Evolutionary conservation across 495 filamentous ascomycete species (phyloP), one percentile per base, ranked within the genome.

Genomic region (Penicillium ochrochloron): DNA sequence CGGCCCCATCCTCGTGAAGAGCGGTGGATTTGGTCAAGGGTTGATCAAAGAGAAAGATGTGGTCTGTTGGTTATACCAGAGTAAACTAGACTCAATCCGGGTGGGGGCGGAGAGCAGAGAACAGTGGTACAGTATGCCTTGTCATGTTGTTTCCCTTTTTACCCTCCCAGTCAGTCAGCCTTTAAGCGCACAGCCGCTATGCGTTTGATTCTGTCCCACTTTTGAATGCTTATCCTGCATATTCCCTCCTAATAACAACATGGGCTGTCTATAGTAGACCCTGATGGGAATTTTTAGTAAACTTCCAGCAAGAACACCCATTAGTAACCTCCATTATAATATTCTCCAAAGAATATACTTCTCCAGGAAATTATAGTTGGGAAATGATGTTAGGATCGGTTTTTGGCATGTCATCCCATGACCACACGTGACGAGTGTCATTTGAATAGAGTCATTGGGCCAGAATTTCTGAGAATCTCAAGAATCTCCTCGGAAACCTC

Each of bases 41-140:
- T 23, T 21, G 41, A 44, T 44, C 44, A 48, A 48, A 25, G 44
- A 51, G 48, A 51, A 29, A 7, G n/a, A 48, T 31, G 48, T 29
- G 48, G 48, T 52, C 48, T 51, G 48, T 52, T 48, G 19, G 44
- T 12, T 48, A 48, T 48, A 48, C 19, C 25, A 23, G 48, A 52
- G 14, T 5, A 52, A n/a, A 15, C 25, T 52, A 31, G 48, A 29
- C 48, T 52, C 48, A n/a, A 15, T 31, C 5, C 14, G 48, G 25
- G 48, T 29, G 1, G 27, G 48, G 48, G 25, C 48, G 48, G 17
- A 52, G 14, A 31, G 25, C 7, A 52, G 12, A 29, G 48, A 17
- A 15, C 48, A 7, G 2, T 31, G 7, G 48, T 31, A 15, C 48
- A 15, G 2, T 31, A 17, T 5, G 23, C 23, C 48, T 31, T 27